Percentiles rank a stretch among this genome's conserved stretches.
Evolutionary conservation across 106 monocot species (phyloP).

Genomic region (Platanthera zijinensis): DNA sequence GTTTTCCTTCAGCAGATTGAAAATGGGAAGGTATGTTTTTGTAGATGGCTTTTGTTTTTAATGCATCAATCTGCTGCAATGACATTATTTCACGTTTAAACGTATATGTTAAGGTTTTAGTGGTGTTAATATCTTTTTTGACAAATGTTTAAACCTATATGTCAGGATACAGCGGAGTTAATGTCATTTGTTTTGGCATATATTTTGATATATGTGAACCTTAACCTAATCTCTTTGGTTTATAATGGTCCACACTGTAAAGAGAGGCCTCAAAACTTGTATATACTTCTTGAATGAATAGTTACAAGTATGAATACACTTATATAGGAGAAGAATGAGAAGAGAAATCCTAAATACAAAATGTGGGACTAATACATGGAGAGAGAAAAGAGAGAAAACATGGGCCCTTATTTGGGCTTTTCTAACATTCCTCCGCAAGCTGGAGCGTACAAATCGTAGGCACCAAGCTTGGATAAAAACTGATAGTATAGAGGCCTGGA

Average conservation of each 20-base stretch:
- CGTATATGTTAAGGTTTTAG: neutral
- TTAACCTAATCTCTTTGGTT: neutral
- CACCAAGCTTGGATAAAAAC: too few species aligned
- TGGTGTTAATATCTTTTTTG: neutral
- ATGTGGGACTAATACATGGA: too few species aligned
- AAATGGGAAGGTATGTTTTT: slow-evolving; percentile 43
- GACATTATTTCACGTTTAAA: neutral
- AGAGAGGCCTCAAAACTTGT: too few species aligned
- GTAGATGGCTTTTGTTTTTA: neutral
- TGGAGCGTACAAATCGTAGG: too few species aligned
- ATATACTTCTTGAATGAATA: too few species aligned
- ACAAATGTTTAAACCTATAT: neutral
- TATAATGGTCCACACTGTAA: neutral
- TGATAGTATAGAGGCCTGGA: too few species aligned
- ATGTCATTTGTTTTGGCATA: neutral
- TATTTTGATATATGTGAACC: neutral
- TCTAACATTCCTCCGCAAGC: too few species aligned
- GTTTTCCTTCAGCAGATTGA: slow-evolving; percentile 50
- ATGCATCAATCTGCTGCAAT: neutral
- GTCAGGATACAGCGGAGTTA: neutral
- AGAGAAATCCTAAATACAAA: too few species aligned
- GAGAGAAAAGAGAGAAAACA: too few species aligned
- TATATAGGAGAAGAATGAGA: too few species aligned
- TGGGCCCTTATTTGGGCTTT: too few species aligned
- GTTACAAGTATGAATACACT: too few species aligned